Evolutionary conservation across 495 filamentous ascomycete genomes (phyloP).

Genomic region (Pyrenula massariospora): DNA sequence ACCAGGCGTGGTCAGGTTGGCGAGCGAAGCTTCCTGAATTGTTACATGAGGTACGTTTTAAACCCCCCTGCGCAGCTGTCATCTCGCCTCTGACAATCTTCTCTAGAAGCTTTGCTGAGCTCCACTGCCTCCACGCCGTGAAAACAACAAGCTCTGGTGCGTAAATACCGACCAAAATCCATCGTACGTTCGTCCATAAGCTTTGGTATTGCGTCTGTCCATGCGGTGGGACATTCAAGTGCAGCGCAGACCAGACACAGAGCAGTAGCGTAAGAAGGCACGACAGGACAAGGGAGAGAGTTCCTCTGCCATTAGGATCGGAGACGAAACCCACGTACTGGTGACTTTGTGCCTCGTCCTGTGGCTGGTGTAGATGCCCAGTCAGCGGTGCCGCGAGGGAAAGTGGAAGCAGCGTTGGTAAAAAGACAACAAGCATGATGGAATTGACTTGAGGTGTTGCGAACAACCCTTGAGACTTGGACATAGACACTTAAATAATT

Average conservation of each 20-base stretch:
- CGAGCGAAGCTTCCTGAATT: not conserved
- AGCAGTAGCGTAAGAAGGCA: slow-evolving; percentile 8
- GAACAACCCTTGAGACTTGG: too few species aligned
- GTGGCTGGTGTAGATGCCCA: too few species aligned
- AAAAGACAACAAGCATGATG: too few species aligned
- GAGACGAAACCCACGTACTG: too few species aligned
- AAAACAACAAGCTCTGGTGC: slow-evolving; percentile 8
- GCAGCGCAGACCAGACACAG: slow-evolving; percentile 7
- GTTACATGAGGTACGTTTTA: not conserved
- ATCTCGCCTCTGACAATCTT: not conserved
- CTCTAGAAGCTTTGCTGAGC: not conserved
- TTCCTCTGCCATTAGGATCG: slow-evolving; percentile 9
- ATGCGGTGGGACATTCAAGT: slow-evolving; percentile 8
- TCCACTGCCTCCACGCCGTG: slow-evolving; percentile 4
- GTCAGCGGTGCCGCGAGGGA: too few species aligned
- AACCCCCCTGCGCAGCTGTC: not conserved
- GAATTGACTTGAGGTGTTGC: too few species aligned
- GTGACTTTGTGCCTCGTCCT: too few species aligned
- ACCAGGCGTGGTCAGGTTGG: slow-evolving; percentile 7
- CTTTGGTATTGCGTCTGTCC: not conserved
- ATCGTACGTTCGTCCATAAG: not conserved
- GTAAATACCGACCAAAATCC: slow-evolving; percentile 3
- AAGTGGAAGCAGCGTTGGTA: too few species aligned
- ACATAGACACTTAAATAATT: too few species aligned
- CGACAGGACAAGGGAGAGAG: slow-evolving; percentile 2